phyloP scores from a whole-genome alignment of 208 protist species.

The Acanthamoeba divionensis region DNA sequence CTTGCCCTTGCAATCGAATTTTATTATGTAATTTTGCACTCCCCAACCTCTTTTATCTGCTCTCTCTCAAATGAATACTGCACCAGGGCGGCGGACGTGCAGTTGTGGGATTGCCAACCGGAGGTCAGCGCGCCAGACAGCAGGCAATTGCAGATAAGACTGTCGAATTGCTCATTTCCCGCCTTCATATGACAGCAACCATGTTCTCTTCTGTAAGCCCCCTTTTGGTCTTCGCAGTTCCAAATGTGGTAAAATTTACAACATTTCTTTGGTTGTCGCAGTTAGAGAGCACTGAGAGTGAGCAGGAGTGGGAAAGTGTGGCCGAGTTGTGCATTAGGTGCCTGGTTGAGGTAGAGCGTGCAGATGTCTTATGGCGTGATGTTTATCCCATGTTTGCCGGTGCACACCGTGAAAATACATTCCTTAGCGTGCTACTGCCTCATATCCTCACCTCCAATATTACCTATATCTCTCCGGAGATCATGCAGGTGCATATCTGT shows the following conservation, averaged over 20 bases:
- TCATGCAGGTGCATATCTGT: too few relatives aligned
- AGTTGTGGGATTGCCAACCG: constrained; percentile 50
- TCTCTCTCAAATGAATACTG: background rate
- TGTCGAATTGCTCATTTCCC: constrained; percentile 58
- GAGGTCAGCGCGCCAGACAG: background rate
- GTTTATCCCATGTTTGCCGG: constrained; percentile 66
- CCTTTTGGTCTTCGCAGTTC: too few relatives aligned
- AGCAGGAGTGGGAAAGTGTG: background rate
- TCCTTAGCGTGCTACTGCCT: constrained; percentile 64
- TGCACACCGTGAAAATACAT: background rate
- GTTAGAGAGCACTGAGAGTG: constrained; percentile 34
- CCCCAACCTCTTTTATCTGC: background rate
- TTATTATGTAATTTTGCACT: constrained; percentile 42
- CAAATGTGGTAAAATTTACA: too few relatives aligned
- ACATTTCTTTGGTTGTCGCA: too few relatives aligned
- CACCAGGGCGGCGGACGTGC: constrained; percentile 54
- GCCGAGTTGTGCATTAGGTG: constrained; percentile 59
- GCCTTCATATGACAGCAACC: constrained; percentile 31
- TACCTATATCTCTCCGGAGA: constrained; percentile 41
- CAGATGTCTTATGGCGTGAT: constrained; percentile 66
- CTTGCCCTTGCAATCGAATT: constrained; percentile 62
- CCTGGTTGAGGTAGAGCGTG: constrained; percentile 55
- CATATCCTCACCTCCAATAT: constrained; percentile 61
- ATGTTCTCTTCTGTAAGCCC: background rate
- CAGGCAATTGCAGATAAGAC: constrained; percentile 58